Evolutionary conservation across 2,329 filamentous ascomycete genomes (phyloP).

Genomic region (Microdochium trichocladiopsis): DNA sequence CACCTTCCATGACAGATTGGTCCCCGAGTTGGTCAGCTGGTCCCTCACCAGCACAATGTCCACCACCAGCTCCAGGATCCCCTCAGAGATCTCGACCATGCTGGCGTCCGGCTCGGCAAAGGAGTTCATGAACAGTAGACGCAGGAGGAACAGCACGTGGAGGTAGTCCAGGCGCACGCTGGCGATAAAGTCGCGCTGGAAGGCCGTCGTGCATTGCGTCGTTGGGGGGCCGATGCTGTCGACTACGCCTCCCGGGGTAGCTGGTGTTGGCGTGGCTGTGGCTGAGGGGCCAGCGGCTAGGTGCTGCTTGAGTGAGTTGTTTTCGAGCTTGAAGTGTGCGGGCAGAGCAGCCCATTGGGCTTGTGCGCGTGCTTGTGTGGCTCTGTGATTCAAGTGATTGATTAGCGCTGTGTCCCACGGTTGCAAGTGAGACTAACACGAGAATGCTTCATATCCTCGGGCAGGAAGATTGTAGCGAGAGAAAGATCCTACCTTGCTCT

Average conservation of each 20-base stretch:
- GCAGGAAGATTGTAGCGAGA: not conserved
- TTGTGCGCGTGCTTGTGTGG: conserved; percentile 8
- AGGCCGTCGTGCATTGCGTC: conserved; percentile 6
- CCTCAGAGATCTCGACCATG: conserved; percentile 14
- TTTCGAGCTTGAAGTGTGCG: conserved; percentile 11
- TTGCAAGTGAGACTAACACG: not conserved
- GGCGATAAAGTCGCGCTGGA: conserved; percentile 22
- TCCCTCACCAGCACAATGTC: conserved; percentile 19
- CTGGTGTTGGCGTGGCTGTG: not conserved
- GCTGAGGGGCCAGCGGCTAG: not conserved
- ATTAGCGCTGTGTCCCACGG: no score
- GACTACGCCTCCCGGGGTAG: not conserved
- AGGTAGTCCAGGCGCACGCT: conserved; percentile 22
- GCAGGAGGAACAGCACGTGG: conserved; percentile 21
- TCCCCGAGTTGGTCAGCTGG: conserved; percentile 23
- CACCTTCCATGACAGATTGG: conserved; percentile 22
- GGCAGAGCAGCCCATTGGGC: conserved; percentile 17
- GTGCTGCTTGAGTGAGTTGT: not conserved
- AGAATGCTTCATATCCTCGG: not conserved
- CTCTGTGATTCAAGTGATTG: conserved; percentile 1
- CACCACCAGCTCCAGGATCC: conserved; percentile 19
- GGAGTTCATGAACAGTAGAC: conserved; percentile 12
- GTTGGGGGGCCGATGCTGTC: not conserved
- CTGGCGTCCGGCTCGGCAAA: conserved; percentile 13
- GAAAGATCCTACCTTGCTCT: not conserved